Evolutionary conservation across 306 rosid genomes (phyloP).

Genomic region (Castanea crenata): DNA sequence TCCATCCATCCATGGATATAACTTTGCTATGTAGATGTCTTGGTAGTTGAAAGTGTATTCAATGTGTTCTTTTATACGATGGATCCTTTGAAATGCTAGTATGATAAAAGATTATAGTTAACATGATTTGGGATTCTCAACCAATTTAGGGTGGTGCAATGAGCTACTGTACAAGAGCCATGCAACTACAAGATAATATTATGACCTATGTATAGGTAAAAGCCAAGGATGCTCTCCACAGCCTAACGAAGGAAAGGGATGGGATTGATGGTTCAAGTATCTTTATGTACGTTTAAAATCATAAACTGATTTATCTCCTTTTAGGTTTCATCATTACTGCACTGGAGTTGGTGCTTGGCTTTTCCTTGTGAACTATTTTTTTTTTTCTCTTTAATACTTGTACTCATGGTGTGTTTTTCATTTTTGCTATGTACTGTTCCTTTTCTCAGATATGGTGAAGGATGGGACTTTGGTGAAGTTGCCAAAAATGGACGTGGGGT

Average conservation of each 20-base stretch:
- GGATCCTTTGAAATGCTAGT: not conserved
- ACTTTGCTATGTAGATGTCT: not conserved
- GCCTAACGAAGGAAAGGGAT: conserved; percentile 62
- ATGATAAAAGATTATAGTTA: not conserved
- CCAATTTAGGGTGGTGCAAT: not conserved
- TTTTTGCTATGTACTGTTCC: conserved; percentile 18
- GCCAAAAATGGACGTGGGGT: conserved; percentile 88
- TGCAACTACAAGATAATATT: conserved; percentile 12
- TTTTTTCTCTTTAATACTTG: conserved; percentile 14
- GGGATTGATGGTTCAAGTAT: conserved; percentile 88
- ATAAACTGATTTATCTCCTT: not conserved
- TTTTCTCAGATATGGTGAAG: conserved; percentile 83
- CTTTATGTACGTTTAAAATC: conserved; percentile 60
- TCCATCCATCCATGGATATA: not conserved
- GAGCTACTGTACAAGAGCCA: not conserved
- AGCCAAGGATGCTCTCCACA: conserved; percentile 53
- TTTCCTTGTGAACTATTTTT: conserved; percentile 20
- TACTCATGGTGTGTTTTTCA: not conserved
- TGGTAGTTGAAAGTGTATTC: not conserved
- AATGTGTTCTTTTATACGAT: not conserved
- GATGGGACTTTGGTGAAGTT: conserved; percentile 99
- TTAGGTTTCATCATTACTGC: not conserved
- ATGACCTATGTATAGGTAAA: conserved; percentile 56
- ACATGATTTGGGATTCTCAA: not conserved
- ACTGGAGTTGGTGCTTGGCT: conserved; percentile 12